Conservation (phyloP, 2,329 filamentous ascomycete genomes). For the Ceratocystis cubensis region DNA sequence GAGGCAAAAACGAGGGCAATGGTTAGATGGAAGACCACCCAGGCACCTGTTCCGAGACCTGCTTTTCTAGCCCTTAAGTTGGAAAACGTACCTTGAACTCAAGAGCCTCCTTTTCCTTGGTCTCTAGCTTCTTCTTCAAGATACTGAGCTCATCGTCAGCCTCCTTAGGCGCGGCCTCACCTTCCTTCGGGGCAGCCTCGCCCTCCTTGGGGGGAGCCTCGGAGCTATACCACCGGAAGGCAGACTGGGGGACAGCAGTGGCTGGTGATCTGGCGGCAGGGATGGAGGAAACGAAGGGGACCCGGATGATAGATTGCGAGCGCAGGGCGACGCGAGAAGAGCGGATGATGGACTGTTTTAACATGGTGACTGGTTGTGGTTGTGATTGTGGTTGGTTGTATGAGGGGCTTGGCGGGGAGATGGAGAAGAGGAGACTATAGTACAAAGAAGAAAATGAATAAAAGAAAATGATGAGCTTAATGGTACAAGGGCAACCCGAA, state of each 20-base stretch:
- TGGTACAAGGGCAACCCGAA: neutral
- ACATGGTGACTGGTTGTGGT: conserved; percentile 8
- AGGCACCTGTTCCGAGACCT: neutral
- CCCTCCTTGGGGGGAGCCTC: conserved; percentile 23
- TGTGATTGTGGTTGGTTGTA: neutral
- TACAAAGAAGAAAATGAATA: neutral
- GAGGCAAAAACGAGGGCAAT: neutral
- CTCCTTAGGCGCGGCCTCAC: conserved; percentile 25
- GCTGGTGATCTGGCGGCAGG: neutral
- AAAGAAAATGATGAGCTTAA: neutral
- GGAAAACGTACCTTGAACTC: conserved; percentile 65
- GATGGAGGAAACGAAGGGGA: conserved; percentile 10
- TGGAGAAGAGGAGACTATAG: neutral
- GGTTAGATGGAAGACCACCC: neutral
- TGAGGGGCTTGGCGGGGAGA: neutral
- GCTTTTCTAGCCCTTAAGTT: neutral
- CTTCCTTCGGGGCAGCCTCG: conserved; percentile 25
- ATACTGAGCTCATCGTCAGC: conserved; percentile 31
- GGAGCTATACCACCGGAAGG: conserved; percentile 21
- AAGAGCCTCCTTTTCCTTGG: conserved; percentile 42
- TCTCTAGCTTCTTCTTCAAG: conserved; percentile 41
- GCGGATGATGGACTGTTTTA: conserved; percentile 17
- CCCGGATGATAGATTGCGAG: conserved; percentile 13
- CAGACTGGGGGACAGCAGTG: neutral
- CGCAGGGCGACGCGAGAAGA: conserved; percentile 17